Evolutionary conservation across 345 rosid species (phyloP), one percentile per base, ranked within the genome.

Genomic region (Rubroshorea leprosula): DNA sequence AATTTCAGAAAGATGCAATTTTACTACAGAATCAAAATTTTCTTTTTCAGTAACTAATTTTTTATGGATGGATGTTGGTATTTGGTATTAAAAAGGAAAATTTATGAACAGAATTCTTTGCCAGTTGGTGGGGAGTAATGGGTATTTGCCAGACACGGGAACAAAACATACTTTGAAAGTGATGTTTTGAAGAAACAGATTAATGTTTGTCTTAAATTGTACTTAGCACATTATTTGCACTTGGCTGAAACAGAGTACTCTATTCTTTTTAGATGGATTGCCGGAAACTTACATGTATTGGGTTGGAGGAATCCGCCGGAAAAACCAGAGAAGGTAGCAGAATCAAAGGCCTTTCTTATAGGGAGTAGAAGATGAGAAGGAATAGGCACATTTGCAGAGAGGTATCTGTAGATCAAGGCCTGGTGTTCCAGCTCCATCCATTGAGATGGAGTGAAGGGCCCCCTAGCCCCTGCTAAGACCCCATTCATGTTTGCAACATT

Each of bases 391-490:
- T 84, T 84, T 23, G 93, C 82, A 59, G 78, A 76, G 29, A 92
- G 77, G 72, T 84, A 84, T 68, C 86, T 89, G 74, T 79, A 89
- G 85, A 92, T 89, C 85, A 89, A 73, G 11, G 96, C 95, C 72
- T 92, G 98, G 64, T 89, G 95, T 73, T 92, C 95, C 19, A 92
- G 74, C 80, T 92, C 98, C 73, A 81, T 81, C 96, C 96, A 89
- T 67, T 92, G 98, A 18, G 84, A 78, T 47, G 75, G 78, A 39
- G 91, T 82, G 26, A 82, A 84, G 24, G 85, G 78, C 12, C 87
- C 86, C 72, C 80, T 72, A 0, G 67, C 51, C 15, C 79, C 89
- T 47, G 66, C 21, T 35, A 73, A 60, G 35, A 57, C 54, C 53
- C 81, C 83, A 59, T 69, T 79, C 76, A 70, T 57, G 61, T 55